phyloP scores from a whole-genome alignment of 2,329 filamentous ascomycete species.

The Calonectria pseudoreteaudii region DNA sequence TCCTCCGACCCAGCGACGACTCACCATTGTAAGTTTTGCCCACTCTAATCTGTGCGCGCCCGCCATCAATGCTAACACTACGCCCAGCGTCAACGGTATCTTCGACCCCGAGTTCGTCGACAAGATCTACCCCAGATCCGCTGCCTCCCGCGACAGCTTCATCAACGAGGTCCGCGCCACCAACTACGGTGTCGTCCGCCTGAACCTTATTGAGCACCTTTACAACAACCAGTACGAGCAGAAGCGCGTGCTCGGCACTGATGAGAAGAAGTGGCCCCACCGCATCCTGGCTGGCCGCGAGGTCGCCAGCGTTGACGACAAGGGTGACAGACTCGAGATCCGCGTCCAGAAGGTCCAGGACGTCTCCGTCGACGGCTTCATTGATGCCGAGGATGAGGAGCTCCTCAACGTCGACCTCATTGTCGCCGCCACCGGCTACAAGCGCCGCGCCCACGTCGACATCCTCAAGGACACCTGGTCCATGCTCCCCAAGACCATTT shows the following conservation, averaged over 20 bases:
- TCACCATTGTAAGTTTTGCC: conserved; percentile 83
- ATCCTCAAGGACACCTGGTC: conserved; percentile 76
- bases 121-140: conserved; percentile 75
- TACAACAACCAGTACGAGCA: conserved; percentile 92
- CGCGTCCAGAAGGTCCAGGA: conserved; percentile 63
- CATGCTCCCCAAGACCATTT: conserved; percentile 70
- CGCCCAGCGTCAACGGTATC: conserved; percentile 89
- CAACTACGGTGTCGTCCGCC: conserved; percentile 93
- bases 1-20: conserved; percentile 91
- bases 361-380: conserved; percentile 55
- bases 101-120: conserved; percentile 92
- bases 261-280: conserved; percentile 83
- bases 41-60: neutral
- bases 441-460: conserved; percentile 79
- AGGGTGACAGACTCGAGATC: conserved; percentile 66
- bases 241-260: conserved; percentile 74
- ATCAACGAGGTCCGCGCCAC: conserved; percentile 82
- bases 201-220: conserved; percentile 89
- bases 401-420: conserved; percentile 81
- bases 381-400: conserved; percentile 61
- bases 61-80: conserved; percentile 44
- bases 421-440: conserved; percentile 90
- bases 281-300: conserved; percentile 79
- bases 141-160: conserved; percentile 69
- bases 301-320: conserved; percentile 71